Percentiles rank a stretch among this genome's conserved stretches.
These are phyloP conservation scores for Phoenix roebelenii DNA, from an alignment of 176 grass and related monocot species.

Conservation along the genomic window DNA sequence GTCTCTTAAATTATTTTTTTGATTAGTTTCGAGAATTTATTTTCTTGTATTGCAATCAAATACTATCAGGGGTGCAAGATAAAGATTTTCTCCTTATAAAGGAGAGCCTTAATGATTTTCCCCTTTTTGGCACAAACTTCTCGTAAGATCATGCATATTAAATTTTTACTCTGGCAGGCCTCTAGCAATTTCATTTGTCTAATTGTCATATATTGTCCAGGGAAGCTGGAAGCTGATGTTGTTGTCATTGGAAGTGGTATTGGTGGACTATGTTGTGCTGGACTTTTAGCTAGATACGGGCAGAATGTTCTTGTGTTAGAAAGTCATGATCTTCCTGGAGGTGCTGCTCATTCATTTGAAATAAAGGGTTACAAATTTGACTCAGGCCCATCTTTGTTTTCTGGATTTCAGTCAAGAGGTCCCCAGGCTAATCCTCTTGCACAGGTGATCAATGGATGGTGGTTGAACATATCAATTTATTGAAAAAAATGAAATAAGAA, in stretches of 20 bases:
- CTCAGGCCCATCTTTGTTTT: conserved; percentile 91
- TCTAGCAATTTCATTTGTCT: too few relatives aligned
- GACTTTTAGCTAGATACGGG: conserved; percentile 76
- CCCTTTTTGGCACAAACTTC: too few relatives aligned
- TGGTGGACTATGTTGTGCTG: conserved; percentile 76
- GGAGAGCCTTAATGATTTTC: too few relatives aligned
- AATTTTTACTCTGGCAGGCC: too few relatives aligned
- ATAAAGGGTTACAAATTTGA: conserved; percentile 94
- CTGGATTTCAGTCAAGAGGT: conserved; percentile 80
- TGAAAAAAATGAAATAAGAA: too few relatives aligned
- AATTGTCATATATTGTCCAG: conserved; percentile 5
- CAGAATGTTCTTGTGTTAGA: conserved; percentile 81
- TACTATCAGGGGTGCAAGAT: too few relatives aligned
- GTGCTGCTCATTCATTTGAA: conserved; percentile 88
- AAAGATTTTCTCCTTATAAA: too few relatives aligned
- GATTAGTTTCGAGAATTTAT: conserved; percentile 11
- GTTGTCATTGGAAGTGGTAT: conserved; percentile 85
- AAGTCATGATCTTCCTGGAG: conserved; percentile 80
- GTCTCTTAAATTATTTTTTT: neutral
- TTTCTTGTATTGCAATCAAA: neutral
- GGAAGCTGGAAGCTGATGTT: conserved; percentile 71
- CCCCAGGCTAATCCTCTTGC: conserved; percentile 88
- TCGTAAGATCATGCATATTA: too few relatives aligned
- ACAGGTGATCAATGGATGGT: conserved; percentile 29
- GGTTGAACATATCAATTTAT: too few relatives aligned